phyloP scores from a whole-genome alignment of 805 yeast species.

The Jamesozyma spencerorum region DNA sequence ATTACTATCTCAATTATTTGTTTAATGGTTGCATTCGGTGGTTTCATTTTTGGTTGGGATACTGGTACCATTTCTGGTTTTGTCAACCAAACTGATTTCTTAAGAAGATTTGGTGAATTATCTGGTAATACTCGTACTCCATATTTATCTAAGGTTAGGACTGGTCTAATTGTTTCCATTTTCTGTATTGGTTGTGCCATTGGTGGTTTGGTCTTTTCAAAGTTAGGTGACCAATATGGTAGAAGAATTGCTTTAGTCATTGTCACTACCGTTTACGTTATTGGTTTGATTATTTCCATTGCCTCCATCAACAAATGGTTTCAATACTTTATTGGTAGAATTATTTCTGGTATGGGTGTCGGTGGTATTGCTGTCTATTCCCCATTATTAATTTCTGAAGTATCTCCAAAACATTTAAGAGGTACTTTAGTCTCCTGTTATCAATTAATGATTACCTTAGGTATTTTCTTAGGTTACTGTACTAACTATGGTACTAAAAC shows the following conservation, averaged over 20 bases:
- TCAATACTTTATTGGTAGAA: too few species aligned
- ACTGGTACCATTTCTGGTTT: constrained; percentile 70
- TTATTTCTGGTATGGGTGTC: constrained; percentile 68
- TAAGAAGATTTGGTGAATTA: constrained; percentile 41
- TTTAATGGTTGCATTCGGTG: constrained; percentile 14
- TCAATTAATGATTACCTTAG: constrained; percentile 61
- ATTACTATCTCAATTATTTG: constrained; percentile 3
- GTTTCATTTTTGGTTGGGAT: constrained; percentile 57
- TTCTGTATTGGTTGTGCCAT: constrained; percentile 67
- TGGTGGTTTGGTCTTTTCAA: constrained; percentile 68
- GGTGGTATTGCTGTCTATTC: constrained; percentile 70
- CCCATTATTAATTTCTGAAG: constrained; percentile 62
- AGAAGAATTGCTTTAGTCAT: constrained; percentile 55
- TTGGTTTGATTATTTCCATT: constrained; percentile 54
- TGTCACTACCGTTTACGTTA: constrained; percentile 46
- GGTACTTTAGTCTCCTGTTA: constrained; percentile 62
- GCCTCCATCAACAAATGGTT: constrained; percentile 45
- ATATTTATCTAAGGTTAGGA: constrained; percentile 36
- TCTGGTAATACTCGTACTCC: constrained; percentile 33
- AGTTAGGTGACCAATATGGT: constrained; percentile 52
- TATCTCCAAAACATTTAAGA: constrained; percentile 60
- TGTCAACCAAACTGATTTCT: constrained; percentile 49
- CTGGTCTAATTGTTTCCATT: constrained; percentile 42
- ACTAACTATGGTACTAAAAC: too few species aligned
- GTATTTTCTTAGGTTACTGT: constrained; percentile 69